phyloP scores from a whole-genome alignment of 2,329 filamentous ascomycete species.

The Botryotinia narcissicola region DNA sequence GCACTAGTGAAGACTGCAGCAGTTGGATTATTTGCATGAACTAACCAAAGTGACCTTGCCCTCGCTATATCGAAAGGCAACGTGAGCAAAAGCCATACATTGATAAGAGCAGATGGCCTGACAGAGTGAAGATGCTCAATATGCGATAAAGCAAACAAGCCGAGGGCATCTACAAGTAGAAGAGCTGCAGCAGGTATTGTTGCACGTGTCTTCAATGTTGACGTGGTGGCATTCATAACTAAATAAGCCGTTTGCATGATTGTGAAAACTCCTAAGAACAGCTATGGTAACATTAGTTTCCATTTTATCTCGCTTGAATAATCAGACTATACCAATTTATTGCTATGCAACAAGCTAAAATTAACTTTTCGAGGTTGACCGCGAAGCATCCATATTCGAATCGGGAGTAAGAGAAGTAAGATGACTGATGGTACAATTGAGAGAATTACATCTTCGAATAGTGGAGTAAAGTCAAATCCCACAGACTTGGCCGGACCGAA shows the following conservation, averaged over 20 bases:
- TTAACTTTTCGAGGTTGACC: conserved; percentile 29
- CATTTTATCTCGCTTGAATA: background rate
- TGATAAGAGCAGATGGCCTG: conserved; percentile 31
- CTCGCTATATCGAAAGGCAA: conserved; percentile 32
- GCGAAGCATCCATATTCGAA: conserved; percentile 25
- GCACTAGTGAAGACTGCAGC: conserved; percentile 40
- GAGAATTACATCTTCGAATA: conserved; percentile 31
- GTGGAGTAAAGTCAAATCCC: conserved; percentile 34
- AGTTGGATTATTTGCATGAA: conserved; percentile 36
- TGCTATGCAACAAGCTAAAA: conserved; percentile 26
- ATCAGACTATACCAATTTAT: conserved; percentile 32
- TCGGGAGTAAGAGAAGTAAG: conserved; percentile 26
- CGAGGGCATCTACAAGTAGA: conserved; percentile 26
- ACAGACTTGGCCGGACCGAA: conserved; percentile 28
- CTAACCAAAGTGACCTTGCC: conserved; percentile 30
- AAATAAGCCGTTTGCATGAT: conserved; percentile 27
- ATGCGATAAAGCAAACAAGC: conserved; percentile 29
- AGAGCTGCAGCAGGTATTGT: conserved; percentile 28
- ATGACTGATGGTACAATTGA: conserved; percentile 28
- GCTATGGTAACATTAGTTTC: conserved; percentile 24
- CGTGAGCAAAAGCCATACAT: conserved; percentile 32
- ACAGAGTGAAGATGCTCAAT: conserved; percentile 32
- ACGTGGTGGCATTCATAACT: conserved; percentile 21
- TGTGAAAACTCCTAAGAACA: conserved; percentile 34
- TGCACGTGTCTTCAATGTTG: conserved; percentile 23